These are phyloP conservation scores for Boletus sp. DNA, from an alignment of 1,284 basidiomycete genomes.

Conservation along the genomic window DNA sequence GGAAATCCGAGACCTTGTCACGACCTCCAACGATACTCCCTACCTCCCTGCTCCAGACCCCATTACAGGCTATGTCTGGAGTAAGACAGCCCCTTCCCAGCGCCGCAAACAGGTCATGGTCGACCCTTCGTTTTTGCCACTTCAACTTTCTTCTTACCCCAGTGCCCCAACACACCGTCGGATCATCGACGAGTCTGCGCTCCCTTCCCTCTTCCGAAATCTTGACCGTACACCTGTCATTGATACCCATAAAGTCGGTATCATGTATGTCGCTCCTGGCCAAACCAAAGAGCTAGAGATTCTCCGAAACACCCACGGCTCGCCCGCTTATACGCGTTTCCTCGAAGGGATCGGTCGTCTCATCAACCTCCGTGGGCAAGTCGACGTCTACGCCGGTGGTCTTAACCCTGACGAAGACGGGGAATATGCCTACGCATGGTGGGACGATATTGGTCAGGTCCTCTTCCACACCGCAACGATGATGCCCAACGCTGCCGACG, in stretches of 20 bases:
- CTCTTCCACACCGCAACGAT: conserved; percentile 96
- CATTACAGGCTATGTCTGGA: conserved; percentile 82
- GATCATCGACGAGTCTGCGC: conserved; percentile 52
- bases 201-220: conserved; percentile 59
- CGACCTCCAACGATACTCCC: conserved; percentile 6
- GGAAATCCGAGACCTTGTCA: conserved; percentile 22
- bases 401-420: conserved; percentile 86
- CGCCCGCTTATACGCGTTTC: conserved; percentile 92
- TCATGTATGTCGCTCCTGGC: conserved; percentile 92
- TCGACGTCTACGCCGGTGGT: conserved; percentile 93
- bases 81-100: conserved; percentile 78
- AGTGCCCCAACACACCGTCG: conserved; percentile 39
- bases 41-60: conserved; percentile 52
- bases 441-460: conserved; percentile 95
- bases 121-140: conserved; percentile 83
- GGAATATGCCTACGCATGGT: conserved; percentile 97
- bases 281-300: conserved; percentile 87
- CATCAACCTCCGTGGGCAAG: conserved; percentile 86
- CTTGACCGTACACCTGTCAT: conserved; percentile 92
- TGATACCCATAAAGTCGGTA: conserved; percentile 95
- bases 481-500: conserved; percentile 81
- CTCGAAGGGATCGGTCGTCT: conserved; percentile 86
- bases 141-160: conserved; percentile 86
- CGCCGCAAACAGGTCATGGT: conserved; percentile 80
- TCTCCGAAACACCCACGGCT: conserved; percentile 87